These are phyloP conservation scores for Leptodermis oblonga DNA, from an alignment of 257 asterid genomes.

Conservation along the genomic window DNA sequence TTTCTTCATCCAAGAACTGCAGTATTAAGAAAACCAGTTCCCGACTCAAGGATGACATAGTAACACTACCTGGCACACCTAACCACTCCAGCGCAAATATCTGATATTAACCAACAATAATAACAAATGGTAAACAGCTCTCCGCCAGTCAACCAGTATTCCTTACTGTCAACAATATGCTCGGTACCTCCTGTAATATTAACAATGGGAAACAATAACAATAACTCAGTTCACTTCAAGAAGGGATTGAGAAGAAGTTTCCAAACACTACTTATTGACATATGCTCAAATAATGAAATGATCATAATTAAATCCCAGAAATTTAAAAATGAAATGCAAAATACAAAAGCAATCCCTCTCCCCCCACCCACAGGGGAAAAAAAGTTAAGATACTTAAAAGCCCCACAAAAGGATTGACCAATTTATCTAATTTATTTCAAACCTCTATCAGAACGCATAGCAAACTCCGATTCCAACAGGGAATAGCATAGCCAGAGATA, in stretches of 20 bases:
- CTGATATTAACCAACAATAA: conserved; percentile 31
- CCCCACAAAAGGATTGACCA: not conserved
- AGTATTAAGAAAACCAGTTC: conserved; percentile 94
- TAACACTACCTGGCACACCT: conserved; percentile 87
- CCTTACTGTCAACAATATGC: not conserved
- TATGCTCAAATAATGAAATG: not conserved
- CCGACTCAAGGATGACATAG: conserved; percentile 97
- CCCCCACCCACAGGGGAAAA: not conserved
- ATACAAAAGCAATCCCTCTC: not conserved
- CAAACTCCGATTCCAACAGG: not conserved
- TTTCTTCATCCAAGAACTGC: conserved; percentile 96
- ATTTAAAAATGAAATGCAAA: not conserved
- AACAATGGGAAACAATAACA: not conserved
- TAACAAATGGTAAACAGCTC: not conserved
- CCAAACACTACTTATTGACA: not conserved
- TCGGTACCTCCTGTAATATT: not conserved
- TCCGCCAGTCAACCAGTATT: conserved; percentile 11
- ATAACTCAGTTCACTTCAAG: not conserved
- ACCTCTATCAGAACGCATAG: not conserved
- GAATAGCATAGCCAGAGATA: not conserved
- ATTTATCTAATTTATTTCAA: not conserved
- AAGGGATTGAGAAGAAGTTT: not conserved
- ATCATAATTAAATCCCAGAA: not conserved
- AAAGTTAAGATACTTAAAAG: not conserved
- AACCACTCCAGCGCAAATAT: conserved; percentile 98